Conservation (phyloP, 192 early-diverging fungal species). For the Funneliformis mosseae region DNA sequence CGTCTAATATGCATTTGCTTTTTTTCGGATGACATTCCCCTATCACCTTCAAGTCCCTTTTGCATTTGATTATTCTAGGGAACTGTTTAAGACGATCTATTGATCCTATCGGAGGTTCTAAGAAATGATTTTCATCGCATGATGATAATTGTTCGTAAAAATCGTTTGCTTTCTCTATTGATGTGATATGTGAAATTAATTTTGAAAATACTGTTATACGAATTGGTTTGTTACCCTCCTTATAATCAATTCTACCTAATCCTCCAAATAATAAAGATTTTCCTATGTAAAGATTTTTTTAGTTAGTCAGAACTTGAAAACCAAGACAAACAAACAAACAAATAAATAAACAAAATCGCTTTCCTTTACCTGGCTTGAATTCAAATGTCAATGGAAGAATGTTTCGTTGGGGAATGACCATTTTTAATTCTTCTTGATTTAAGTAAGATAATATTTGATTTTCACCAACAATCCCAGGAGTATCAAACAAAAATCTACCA, state of each 20-base stretch:
- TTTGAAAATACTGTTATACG: constrained; percentile 57
- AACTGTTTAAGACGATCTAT: constrained; percentile 33
- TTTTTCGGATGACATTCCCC: constrained; percentile 48
- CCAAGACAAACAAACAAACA: not conserved
- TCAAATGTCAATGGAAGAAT: constrained; percentile 59
- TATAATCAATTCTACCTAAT: constrained; percentile 60
- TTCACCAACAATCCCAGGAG: constrained; percentile 65
- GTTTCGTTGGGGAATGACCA: constrained; percentile 43
- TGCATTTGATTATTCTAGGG: constrained; percentile 45
- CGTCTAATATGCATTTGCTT: constrained; percentile 42
- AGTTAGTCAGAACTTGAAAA: not conserved
- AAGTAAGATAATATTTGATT: constrained; percentile 54
- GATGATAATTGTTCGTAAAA: constrained; percentile 42
- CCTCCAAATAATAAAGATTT: constrained; percentile 60
- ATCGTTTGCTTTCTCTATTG: constrained; percentile 48
- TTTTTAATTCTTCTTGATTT: constrained; percentile 53
- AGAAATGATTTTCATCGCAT: constrained; percentile 39
- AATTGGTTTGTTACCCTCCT: constrained; percentile 48
- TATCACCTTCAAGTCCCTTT: constrained; percentile 44
- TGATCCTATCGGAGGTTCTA: constrained; percentile 48
- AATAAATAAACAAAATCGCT: not conserved
- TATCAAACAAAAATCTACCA: constrained; percentile 55
- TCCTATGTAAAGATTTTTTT: constrained; percentile 21
- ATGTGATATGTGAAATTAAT: constrained; percentile 61
- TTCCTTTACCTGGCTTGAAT: constrained; percentile 45